Conservation (phyloP, 2,329 filamentous ascomycete genomes). For the Alternaria gansuensis region DNA sequence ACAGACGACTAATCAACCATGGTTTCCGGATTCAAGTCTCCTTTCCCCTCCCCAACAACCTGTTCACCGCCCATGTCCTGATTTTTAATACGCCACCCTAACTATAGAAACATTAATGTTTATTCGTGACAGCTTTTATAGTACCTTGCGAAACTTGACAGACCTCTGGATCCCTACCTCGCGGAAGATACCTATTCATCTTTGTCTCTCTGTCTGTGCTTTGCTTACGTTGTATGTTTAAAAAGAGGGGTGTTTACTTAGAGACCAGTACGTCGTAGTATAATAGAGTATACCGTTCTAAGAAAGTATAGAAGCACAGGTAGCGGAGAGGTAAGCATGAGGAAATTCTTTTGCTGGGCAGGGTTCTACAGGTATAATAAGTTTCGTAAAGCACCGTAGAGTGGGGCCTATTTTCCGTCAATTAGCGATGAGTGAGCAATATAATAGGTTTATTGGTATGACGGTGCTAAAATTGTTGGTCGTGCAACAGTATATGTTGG, state of each 20-base stretch:
- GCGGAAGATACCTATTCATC: too few species aligned
- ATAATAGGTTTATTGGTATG: background rate
- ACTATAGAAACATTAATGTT: constrained; percentile 12
- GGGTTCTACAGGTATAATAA: too few species aligned
- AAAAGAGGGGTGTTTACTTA: too few species aligned
- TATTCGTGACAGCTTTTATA: constrained; percentile 23
- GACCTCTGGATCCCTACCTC: too few species aligned
- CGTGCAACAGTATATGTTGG: background rate
- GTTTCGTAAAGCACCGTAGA: background rate
- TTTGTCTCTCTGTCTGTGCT: too few species aligned
- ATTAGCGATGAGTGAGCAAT: constrained; percentile 10
- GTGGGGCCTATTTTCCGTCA: constrained; percentile 17
- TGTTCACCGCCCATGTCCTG: constrained; percentile 19
- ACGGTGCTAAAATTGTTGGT: background rate
- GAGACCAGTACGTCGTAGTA: too few species aligned
- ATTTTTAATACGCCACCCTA: constrained; percentile 19
- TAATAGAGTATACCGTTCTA: too few species aligned
- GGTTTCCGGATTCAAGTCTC: constrained; percentile 16
- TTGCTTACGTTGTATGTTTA: too few species aligned
- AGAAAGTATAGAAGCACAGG: too few species aligned
- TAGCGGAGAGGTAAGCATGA: too few species aligned
- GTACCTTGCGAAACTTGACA: too few species aligned
- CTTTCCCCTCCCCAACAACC: constrained; percentile 34
- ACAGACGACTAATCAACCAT: constrained; percentile 22
- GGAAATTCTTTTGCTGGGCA: too few species aligned